Percentiles rank a stretch among this genome's conserved stretches.
Evolutionary conservation across 78 protist species (phyloP).

Genomic region (Dictyostelium brefeldianum): DNA sequence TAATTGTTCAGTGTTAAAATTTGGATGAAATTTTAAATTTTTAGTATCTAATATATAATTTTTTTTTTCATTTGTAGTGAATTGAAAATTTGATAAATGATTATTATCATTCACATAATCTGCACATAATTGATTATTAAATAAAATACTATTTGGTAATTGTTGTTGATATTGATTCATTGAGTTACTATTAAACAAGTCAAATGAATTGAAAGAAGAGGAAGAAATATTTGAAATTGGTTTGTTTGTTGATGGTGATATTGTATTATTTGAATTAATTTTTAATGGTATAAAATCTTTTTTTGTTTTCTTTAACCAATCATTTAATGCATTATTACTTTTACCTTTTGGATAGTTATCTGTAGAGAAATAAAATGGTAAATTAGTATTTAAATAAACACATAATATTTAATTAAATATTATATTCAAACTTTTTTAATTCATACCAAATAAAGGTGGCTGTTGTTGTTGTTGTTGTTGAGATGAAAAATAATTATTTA

Average conservation of each 20-base stretch:
- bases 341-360: not conserved
- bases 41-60: not conserved
- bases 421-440: too few relatives aligned
- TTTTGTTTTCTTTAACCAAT: conserved; percentile 59
- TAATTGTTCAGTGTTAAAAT: not conserved
- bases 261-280: not conserved
- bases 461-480: conserved; percentile 8
- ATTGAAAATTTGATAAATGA: too few relatives aligned
- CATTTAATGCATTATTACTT: conserved; percentile 31
- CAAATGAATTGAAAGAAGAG: too few relatives aligned
- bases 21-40: conserved; percentile 1
- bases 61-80: not conserved
- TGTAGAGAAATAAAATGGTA: not conserved
- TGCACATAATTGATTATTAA: too few relatives aligned
- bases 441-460: not conserved
- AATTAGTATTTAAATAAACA: not conserved
- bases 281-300: conserved; percentile 3
- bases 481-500: conserved; percentile 1
- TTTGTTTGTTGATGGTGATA: not conserved
- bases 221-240: too few relatives aligned
- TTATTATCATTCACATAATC: too few relatives aligned
- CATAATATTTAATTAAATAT: too few relatives aligned
- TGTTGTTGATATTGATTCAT: too few relatives aligned
- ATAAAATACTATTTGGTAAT: too few relatives aligned
- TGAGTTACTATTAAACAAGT: too few relatives aligned